Evolutionary conservation across 768 basidiomycete genomes (phyloP), one percentile per base, ranked within the genome.

Genomic region (Cyclocybe aegerita): DNA sequence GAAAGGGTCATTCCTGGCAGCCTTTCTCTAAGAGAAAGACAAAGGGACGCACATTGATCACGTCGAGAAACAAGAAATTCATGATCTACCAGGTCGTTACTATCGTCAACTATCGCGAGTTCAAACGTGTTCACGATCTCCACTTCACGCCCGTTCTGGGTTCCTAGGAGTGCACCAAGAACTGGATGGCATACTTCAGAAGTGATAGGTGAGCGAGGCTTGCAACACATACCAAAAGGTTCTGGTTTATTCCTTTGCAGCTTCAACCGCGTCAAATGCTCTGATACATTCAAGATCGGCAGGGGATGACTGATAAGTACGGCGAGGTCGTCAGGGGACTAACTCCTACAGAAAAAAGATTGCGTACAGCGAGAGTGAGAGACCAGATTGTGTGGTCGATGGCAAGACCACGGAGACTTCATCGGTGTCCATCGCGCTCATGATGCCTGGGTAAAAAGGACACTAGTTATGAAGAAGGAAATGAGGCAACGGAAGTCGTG

Each of bases 61-160:
- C 83, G 81, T 63, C 97, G 77, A 42, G 85, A 85, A 9, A 84
- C 75, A 7, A 98, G 73, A 66, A 95, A 98, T 1, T 76, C 88
- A 53, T 87, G 84, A 68, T 98, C 90, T 7, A 96, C 83, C 7
- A 72, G 69, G 47, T 78, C 76, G 39, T 50, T 53, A 37, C 78
- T 78, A 31, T 76, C 76, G 31, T 70, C 79, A 48, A 79, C 77
- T 43, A 86, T 73, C 5, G 88, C 87, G 42, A 98, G 75, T 65
- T 99, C 97, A 64, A 98, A 99, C 8, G 91, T 89, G 62, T 98
- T 99, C 51, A 96, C 89, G 63, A 99, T 95, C 70, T 98, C 95
- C 17, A 99, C 88, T 61, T 98, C 92, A 53, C 95, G 83, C 15
- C 95, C 95, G 60, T 83, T 87, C 67, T 98, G 94, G 2, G 91